phyloP scores from a whole-genome alignment of 257 asterid species.

The Lithospermum erythrorhizon region DNA sequence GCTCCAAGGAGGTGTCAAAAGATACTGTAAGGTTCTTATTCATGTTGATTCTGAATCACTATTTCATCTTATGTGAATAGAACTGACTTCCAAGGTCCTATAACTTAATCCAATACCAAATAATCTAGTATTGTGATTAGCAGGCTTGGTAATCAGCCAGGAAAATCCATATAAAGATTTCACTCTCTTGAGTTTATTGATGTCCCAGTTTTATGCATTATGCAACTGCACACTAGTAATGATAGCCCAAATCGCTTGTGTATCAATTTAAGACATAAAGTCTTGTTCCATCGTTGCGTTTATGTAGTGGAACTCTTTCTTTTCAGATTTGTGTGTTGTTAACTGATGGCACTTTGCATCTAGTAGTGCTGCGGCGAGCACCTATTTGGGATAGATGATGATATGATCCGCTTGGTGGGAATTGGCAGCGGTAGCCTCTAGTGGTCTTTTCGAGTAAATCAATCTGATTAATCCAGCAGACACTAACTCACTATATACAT shows the following conservation, averaged over 20 bases:
- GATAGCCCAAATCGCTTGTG: not conserved
- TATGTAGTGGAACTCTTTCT: too few relatives aligned
- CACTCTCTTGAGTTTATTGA: not conserved
- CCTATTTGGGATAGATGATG: not conserved
- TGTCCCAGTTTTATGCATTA: not conserved
- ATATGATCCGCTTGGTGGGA: not conserved
- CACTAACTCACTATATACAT: too few relatives aligned
- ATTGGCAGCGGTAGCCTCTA: not conserved
- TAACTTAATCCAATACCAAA: not conserved
- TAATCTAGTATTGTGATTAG: too few relatives aligned
- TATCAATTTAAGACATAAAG: not conserved
- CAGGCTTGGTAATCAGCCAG: not conserved
- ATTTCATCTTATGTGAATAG: not conserved
- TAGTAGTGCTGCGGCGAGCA: too few relatives aligned
- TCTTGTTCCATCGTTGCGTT: too few relatives aligned
- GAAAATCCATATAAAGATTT: not conserved
- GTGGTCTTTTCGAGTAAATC: too few relatives aligned
- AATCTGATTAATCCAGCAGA: not conserved
- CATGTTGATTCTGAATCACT: conserved; percentile 4
- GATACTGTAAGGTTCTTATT: conserved; percentile 57
- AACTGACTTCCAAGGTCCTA: not conserved
- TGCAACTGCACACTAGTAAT: not conserved
- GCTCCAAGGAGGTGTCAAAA: conserved; percentile 97
- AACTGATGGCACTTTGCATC: not conserved
- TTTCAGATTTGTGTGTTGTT: too few relatives aligned